Evolutionary conservation across 192 early-diverging fungal genomes (phyloP), one percentile per base, ranked within the genome.

Genomic region (Linnemannia hyalina): DNA sequence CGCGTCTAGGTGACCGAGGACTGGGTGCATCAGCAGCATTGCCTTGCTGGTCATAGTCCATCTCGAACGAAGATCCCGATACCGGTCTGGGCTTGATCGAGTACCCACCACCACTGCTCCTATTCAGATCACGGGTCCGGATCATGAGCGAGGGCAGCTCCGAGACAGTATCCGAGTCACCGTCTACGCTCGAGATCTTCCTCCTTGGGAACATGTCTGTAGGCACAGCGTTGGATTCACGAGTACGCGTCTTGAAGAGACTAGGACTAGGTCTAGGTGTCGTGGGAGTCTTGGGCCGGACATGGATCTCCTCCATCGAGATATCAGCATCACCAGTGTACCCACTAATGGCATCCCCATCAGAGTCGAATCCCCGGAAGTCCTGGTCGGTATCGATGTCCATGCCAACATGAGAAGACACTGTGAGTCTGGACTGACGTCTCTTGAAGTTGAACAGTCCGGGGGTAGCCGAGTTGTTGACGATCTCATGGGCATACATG

Each of bases 291-390:
- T 65, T 80, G 40, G 83, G 74, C 1, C 83, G 78, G 36, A 85
- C 75, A 73, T 76, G 77, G 29, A 44, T 86, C 71, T 86, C 84
- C 35, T 86, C 84, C 84, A 86, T 86, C 8, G 84, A 86, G 13
- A 86, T 41, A 22, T 86, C 84, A 16, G 84, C 84, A 76, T 86
- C 84, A 13, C 84, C 84, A 6, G 79, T 86, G 54, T 86, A 86
- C 3, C 84, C 84, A 32, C 79, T 81, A 55, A 86, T 74, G 6
- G 84, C 84, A 81, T 86, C 84, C 0, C 83, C 83, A 68, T 86
- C 84, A 6, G 84, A 86, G 60, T 86, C 84, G 72, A 86, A 86
- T 15, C 75, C 80, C 6, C 74, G 73, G 72, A 86, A 86, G 29
- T 86, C 79, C 7, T 77, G 75, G 16, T 83, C 82, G 2, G 82